A percentile compares a stretch with the other conserved stretches of the same genome.
Evolutionary conservation across 2,329 filamentous ascomycete genomes (phyloP).

Genomic region (Pestalotiopsis sp.): DNA sequence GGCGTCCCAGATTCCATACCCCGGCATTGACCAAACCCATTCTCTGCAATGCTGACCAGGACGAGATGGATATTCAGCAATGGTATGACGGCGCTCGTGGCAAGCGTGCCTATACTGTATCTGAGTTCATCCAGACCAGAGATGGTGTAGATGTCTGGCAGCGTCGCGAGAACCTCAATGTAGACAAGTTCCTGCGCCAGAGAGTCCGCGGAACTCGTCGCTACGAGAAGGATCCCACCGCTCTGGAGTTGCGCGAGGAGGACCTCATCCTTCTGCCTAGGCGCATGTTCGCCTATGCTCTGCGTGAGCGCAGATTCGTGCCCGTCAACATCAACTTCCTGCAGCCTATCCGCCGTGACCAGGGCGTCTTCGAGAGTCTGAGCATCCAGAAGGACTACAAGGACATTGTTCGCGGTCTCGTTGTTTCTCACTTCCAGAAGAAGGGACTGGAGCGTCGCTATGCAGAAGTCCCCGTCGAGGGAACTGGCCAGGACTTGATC

Average conservation of each 20-base stretch:
- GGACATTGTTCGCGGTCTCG: conserved; percentile 38
- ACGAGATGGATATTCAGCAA: conserved; percentile 37
- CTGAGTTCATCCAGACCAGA: conserved; percentile 35
- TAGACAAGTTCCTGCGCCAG: conserved; percentile 34
- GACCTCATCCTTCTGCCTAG: conserved; percentile 37
- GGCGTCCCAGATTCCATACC: conserved; percentile 33
- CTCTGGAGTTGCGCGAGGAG: conserved; percentile 25
- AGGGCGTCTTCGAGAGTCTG: conserved; percentile 37
- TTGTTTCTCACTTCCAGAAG: conserved; percentile 41
- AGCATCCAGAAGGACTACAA: conserved; percentile 41
- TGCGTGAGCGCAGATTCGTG: conserved; percentile 40
- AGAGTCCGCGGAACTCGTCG: conserved; percentile 35
- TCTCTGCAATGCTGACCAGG: conserved; percentile 30
- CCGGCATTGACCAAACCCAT: conserved; percentile 30
- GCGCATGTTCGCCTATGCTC: conserved; percentile 41
- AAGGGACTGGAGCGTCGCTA: conserved; percentile 36
- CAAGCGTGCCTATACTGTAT: conserved; percentile 32
- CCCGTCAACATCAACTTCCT: conserved; percentile 36
- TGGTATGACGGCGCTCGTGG: conserved; percentile 34
- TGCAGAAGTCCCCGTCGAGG: conserved; percentile 25
- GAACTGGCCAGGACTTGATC: conserved; percentile 39
- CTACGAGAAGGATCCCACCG: conserved; percentile 32
- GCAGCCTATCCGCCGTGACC: conserved; percentile 34
- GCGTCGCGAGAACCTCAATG: conserved; percentile 35
- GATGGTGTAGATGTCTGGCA: conserved; percentile 37